Base-by-base conservation (phyloP, 305 asterid species). In the Plantago coronopus region DNA sequence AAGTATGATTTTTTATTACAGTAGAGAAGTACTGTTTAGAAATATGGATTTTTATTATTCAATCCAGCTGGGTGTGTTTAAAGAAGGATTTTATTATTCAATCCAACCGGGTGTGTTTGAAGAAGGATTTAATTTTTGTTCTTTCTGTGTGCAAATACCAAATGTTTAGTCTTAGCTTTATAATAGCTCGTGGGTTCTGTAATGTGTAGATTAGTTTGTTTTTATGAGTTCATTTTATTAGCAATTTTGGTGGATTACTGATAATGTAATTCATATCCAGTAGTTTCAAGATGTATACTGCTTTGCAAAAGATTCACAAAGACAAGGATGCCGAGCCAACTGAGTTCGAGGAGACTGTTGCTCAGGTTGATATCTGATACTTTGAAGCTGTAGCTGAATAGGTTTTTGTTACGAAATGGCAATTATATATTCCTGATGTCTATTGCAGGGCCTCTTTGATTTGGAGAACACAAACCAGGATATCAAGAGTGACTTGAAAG, bases 261-360 rank as follows among this genome's bases (percentile, higher is more conserved):
- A 6, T 34, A 7, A 9, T 53, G 40, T 13, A 29, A 16, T 25
- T 62, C 19, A 18, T 23, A 1, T 16, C 3, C 44, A 59, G 5
- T 25, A 59, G 67, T 73, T 62, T 57, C 74, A 81, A 75, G 76
- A 87, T 87, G 96, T 87, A 65, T 78, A 81, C 96, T 2, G 81
- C 96, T 2, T 54, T 31, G 49, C 84, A 80, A 65, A 85, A 88
- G 81, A 81, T 88, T 47, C 84, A 76, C 78, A 85, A 88, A 83
- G 96, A 88, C 67, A 79, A 78, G 81, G 81, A 74, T 76, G 89
- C 74, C 22, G 94, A 87, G 45, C 94, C 91, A 25, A 73, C 94
- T 1, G 96, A 88, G 40, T 88, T 88, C 72, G 96, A 85, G 75
- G 88, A 79, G 73, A 71, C 62, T 64, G 96, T 88, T 14, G 89